Base-by-base conservation (phyloP, 2,329 filamentous ascomycete species). In the Rhynchosporium agropyri region DNA sequence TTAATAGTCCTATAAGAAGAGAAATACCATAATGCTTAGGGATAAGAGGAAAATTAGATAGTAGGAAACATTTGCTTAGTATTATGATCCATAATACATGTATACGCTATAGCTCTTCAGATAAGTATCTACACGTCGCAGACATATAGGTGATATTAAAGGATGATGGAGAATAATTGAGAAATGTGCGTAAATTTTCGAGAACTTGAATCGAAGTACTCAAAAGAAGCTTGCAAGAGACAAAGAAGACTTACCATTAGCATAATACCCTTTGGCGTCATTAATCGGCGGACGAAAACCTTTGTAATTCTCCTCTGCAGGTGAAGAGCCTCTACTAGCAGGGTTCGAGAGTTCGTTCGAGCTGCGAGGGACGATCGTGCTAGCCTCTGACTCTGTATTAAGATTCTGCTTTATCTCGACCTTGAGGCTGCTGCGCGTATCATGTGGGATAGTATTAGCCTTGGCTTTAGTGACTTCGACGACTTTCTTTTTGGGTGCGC, bases 201-300 rank as follows among this genome's bases (percentile, higher is more conserved):
- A 43, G 2, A 20, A 49, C 26, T 60, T 54, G 58, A 40, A 58
- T 6, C 8, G 58, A 28, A n/a, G 26, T 33, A 53, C 2, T 29
- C 3, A 43, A 49, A 42, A 9, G 56, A 26, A 20, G 36, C 33
- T 5, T 10, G 9, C 33, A 36, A 36, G 3, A 36, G 31, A 43
- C 29, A 29, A 61, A 20, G 10, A 43, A 15, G 43, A 26, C 57
- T 55, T 63, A 63, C 61, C 61, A 57, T 28, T 33, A 4, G 61
- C 61, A 57, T 63, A 63, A 26, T 60, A 53, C n/a, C 61, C 61
- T 15, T 28, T 40, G 6, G 61, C 50, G 38, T 63, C 61, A 33
- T 49, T 48, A n/a, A 40, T 33, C 2, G 56, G 31, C 12, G 56
- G 40, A 9, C 31, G 33, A 28, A 49, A 54, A 10, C 33, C 38